A percentile compares a stretch with the other conserved stretches of the same genome.
phyloP scores from a whole-genome alignment of 352 stramenopile genomes.

The Globisporangium camurandrum region DNA sequence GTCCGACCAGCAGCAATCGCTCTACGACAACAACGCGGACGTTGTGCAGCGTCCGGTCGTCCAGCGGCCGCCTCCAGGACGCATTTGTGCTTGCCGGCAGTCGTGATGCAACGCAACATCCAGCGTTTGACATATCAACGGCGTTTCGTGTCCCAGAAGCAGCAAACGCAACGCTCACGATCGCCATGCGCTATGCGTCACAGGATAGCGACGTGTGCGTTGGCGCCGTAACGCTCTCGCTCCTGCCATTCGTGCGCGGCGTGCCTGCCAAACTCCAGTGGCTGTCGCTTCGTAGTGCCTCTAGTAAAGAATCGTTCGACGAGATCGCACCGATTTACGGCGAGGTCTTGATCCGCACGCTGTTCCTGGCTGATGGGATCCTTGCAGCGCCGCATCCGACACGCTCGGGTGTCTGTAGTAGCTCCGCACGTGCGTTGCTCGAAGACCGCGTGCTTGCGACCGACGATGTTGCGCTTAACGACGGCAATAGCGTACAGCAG shows the following conservation, averaged over 20 bases:
- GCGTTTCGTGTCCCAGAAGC: conserved; percentile 43
- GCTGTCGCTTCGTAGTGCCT: conserved; percentile 20
- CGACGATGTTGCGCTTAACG: background rate
- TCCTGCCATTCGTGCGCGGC: conserved; percentile 48
- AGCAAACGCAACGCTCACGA: conserved; percentile 24
- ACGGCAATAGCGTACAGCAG: background rate
- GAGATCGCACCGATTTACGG: conserved; percentile 21
- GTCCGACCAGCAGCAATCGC: background rate
- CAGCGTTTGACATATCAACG: conserved; percentile 28
- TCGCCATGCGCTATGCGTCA: conserved; percentile 39
- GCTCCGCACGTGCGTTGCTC: conserved; percentile 36
- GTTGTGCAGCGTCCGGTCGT: conserved; percentile 39
- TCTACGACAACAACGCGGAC: conserved; percentile 5
- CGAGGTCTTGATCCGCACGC: conserved; percentile 36
- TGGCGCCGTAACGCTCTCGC: conserved; percentile 22
- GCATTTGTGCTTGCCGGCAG: conserved; percentile 38
- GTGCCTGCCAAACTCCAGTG: conserved; percentile 60
- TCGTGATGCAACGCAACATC: conserved; percentile 34
- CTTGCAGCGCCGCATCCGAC: conserved; percentile 35
- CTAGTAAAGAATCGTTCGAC: background rate
- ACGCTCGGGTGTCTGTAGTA: conserved; percentile 18
- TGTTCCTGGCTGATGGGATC: conserved; percentile 55
- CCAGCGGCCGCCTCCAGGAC: conserved; percentile 34
- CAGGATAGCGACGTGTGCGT: conserved; percentile 19
- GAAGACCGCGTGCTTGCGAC: conserved; percentile 8